These are phyloP conservation scores for Beta macrorhiza DNA, from an alignment of 179 eudicot species.

Conservation along the genomic window DNA sequence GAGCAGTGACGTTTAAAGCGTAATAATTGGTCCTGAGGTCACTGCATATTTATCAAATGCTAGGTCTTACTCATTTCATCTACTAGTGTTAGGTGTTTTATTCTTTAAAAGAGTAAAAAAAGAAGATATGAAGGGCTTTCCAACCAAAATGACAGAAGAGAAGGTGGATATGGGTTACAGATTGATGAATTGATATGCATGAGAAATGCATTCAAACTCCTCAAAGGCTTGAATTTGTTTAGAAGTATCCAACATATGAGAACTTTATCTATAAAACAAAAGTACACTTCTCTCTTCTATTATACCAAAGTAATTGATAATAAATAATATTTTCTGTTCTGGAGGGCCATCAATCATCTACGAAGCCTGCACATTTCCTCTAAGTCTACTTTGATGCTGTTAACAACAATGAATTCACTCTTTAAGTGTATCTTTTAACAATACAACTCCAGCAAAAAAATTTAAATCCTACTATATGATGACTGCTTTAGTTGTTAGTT, in stretches of 20 bases:
- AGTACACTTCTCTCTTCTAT: neutral
- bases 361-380: neutral
- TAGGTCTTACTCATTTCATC: neutral
- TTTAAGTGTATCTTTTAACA: neutral
- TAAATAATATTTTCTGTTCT: neutral
- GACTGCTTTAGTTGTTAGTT: neutral
- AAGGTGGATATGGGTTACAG: neutral
- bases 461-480: neutral
- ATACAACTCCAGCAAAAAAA: neutral
- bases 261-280: neutral
- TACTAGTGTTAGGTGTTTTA: neutral
- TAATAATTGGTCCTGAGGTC: neutral
- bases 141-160: neutral
- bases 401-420: neutral
- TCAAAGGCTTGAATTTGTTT: neutral
- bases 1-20: neutral
- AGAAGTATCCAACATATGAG: neutral
- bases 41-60: neutral
- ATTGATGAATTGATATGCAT: neutral
- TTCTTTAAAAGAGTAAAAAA: too few relatives aligned
- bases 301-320: neutral
- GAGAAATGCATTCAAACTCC: neutral
- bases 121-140: too few relatives aligned
- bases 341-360: neutral
- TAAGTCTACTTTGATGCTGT: neutral